Conservation (phyloP, 2,329 filamentous ascomycete species). For the Lizonia empirigonia region DNA sequence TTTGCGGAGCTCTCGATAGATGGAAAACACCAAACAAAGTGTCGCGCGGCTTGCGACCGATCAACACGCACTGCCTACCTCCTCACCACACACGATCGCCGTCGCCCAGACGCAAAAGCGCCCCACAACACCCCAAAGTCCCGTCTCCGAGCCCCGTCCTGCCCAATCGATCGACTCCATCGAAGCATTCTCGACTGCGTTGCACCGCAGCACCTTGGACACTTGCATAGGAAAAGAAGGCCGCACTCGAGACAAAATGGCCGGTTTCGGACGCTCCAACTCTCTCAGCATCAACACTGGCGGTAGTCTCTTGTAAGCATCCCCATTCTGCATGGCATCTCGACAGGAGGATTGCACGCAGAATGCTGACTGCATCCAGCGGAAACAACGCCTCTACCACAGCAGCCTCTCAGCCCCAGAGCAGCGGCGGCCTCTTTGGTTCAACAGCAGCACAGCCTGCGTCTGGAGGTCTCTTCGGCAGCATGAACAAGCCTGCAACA, state of each 20-base stretch:
- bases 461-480: conserved; percentile 45
- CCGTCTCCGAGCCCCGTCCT: background rate
- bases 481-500: conserved; percentile 41
- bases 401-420: conserved; percentile 28
- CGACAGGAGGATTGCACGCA: no score
- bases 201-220: background rate
- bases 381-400: conserved; percentile 37
- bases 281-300: conserved; percentile 62
- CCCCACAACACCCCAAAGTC: background rate
- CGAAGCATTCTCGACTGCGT: background rate
- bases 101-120: background rate
- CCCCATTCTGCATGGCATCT: background rate
- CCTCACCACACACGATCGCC: background rate
- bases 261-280: conserved; percentile 56
- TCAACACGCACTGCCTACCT: background rate
- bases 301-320: conserved; percentile 55
- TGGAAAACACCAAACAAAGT: conserved; percentile 12
- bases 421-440: conserved; percentile 45
- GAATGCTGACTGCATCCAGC: conserved; percentile 34
- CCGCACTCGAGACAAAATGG: conserved; percentile 28
- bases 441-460: conserved; percentile 36
- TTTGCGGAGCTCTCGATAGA: conserved; percentile 5
- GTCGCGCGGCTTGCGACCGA: background rate
- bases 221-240: background rate
- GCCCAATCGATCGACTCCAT: background rate